Evolutionary conservation across 148 eudicot species (phyloP), one percentile per base, ranked within the genome.

Genomic region (Fagopyrum esculentum): DNA sequence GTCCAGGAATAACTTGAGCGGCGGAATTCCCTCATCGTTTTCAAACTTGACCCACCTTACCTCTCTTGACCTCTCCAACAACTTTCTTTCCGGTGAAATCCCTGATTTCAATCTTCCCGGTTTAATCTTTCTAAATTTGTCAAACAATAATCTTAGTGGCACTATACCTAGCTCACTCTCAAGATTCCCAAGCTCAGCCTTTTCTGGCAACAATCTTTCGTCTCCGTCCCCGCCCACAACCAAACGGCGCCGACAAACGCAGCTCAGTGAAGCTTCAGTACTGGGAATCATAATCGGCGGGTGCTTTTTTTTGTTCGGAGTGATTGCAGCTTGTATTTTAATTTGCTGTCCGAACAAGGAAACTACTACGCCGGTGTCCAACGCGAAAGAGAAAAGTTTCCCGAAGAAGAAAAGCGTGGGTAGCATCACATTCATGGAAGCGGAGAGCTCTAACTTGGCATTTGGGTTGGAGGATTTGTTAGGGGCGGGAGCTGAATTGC

Each of bases 1-100:
- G 56, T 87, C 93, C 17, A 82, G 85, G 76, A 93, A 93, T 74
- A 77, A 88, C 69, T 82, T 93, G 45, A 85, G 77, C n/a, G 98
- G 98, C 9, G 72, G 40, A 61, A 30, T 93, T 55, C 71, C 71
- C 45, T 54, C 75, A 17, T 85, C 88, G 5, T 66, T 85, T 9
- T 81, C 84, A 9, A 81, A 79, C 66, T 73, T 85, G 84, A 79
- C 81, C 57, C 84, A 77, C 47, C 79, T 85, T 35, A 71, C 84
- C 17, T 76, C 79, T 59, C 73, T 85, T 57, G 72, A 59, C 79
- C 84, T 85, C 75, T 80, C 82, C 16, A 78, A 78, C 19, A 85
- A 85, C 77, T 83, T 78, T 0, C 80, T 83, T 75, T 85, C 88
- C 17, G 88, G 88, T 59, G 79, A 76, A 71, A 72, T 85, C 49